A percentile compares a stretch with the other conserved stretches of the same genome.
phyloP scores from a whole-genome alignment of 257 asterid species.

The Gentiana dahurica region DNA sequence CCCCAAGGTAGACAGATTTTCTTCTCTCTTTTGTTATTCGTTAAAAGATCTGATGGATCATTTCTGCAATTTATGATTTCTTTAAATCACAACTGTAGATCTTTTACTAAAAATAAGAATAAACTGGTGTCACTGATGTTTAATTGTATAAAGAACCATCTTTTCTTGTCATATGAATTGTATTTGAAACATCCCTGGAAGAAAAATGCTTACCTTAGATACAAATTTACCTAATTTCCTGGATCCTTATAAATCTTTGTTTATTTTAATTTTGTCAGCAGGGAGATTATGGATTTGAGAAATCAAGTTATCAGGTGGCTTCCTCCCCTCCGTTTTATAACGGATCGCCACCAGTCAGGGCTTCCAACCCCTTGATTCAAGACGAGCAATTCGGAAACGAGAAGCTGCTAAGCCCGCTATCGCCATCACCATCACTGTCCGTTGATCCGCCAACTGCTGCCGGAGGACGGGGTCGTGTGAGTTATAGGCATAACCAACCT shows the following conservation, averaged over 20 bases:
- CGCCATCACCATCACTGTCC: conserved; percentile 15
- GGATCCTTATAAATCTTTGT: background rate
- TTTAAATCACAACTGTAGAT: background rate
- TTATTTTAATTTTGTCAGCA: background rate
- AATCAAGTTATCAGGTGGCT: conserved; percentile 6
- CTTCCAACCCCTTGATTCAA: conserved; percentile 25
- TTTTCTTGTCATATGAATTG: too few species aligned
- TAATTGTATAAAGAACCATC: too few species aligned
- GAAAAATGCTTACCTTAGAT: too few species aligned
- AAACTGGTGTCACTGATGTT: too few species aligned
- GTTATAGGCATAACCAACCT: conserved; percentile 33
- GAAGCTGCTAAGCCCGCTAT: conserved; percentile 5
- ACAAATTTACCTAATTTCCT: too few species aligned
- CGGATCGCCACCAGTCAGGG: conserved; percentile 16
- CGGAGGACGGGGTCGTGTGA: conserved; percentile 34
- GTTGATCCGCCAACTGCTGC: conserved; percentile 20
- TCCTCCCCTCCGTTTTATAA: conserved; percentile 15
- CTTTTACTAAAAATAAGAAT: too few species aligned
- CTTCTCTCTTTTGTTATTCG: background rate
- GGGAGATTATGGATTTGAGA: conserved; percentile 14
- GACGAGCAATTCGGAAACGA: conserved; percentile 35
- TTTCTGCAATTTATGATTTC: background rate
- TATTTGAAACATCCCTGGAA: too few species aligned
- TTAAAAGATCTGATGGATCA: too few species aligned
- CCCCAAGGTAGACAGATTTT: conserved; percentile 29